These are phyloP conservation scores for Sphagnurus paluster DNA, from an alignment of 1,284 basidiomycete species.

Conservation along the genomic window DNA sequence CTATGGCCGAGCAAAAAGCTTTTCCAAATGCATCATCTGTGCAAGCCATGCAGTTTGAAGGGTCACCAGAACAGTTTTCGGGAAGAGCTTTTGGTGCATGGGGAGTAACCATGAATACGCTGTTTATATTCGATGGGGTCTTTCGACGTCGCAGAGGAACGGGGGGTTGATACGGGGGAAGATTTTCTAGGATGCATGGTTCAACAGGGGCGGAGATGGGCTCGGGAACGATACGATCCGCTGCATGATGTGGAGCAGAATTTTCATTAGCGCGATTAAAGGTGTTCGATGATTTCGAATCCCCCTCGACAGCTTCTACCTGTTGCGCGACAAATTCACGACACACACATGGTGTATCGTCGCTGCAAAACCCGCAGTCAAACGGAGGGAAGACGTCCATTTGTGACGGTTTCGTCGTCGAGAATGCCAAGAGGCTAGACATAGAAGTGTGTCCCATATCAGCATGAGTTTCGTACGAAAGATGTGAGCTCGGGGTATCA, in stretches of 20 bases:
- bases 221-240: slow-evolving; percentile 28
- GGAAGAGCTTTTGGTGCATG: slow-evolving; percentile 18
- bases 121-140: slow-evolving; percentile 37
- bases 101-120: slow-evolving; percentile 48
- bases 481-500: slow-evolving; percentile 47
- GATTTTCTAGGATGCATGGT: slow-evolving; percentile 68
- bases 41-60: slow-evolving; percentile 73
- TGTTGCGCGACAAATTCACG: slow-evolving; percentile 59
- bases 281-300: slow-evolving; percentile 36
- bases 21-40: slow-evolving; percentile 81
- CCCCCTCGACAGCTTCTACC: slow-evolving; percentile 23
- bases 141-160: slow-evolving; percentile 68
- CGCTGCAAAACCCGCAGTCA: slow-evolving; percentile 72
- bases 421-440: slow-evolving; percentile 28
- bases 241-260: slow-evolving; percentile 18
- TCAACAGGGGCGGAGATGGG: slow-evolving; percentile 14
- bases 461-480: slow-evolving; percentile 36
- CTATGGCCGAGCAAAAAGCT: slow-evolving; percentile 82
- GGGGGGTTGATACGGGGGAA: slow-evolving; percentile 75
- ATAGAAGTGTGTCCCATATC: slow-evolving; percentile 28
- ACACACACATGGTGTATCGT: slow-evolving; percentile 72
- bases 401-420: slow-evolving; percentile 24
- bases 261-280: slow-evolving; percentile 23
- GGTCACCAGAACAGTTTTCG: slow-evolving; percentile 44
- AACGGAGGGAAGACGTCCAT: slow-evolving; percentile 31